phyloP scores from a whole-genome alignment of 192 early-diverging fungal species.

The Allomyces macrogynus region DNA sequence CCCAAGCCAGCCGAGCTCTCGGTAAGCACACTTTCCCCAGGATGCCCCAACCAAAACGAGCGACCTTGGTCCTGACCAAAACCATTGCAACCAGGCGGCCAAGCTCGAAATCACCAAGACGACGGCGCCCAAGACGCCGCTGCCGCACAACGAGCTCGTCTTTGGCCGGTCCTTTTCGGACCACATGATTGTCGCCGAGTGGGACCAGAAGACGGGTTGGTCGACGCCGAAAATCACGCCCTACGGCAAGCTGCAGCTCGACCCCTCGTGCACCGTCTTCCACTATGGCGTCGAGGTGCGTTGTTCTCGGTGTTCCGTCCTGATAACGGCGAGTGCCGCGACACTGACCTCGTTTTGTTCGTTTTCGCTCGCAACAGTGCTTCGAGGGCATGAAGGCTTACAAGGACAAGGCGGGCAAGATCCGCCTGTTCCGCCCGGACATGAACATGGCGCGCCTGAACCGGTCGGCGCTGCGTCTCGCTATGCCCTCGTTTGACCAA shows the following conservation, averaged over 20 bases:
- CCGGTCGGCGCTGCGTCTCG: constrained; percentile 51
- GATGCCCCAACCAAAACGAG: too few species aligned
- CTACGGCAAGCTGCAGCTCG: constrained; percentile 59
- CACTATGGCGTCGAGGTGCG: constrained; percentile 68
- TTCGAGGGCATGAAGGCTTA: constrained; percentile 90
- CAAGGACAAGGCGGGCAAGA: constrained; percentile 65
- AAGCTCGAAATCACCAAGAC: not conserved
- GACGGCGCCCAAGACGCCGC: not conserved
- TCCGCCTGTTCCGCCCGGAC: constrained; percentile 87
- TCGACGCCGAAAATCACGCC: constrained; percentile 62
- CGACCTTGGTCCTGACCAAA: too few species aligned
- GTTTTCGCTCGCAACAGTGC: constrained; percentile 17
- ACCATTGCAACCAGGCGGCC: not conserved
- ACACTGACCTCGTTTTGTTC: too few species aligned
- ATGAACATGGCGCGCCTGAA: constrained; percentile 90
- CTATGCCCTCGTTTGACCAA: constrained; percentile 63
- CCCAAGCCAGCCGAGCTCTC: too few species aligned
- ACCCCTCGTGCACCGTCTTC: constrained; percentile 73
- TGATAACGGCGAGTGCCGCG: too few species aligned
- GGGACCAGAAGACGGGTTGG: constrained; percentile 55
- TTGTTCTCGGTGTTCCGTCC: not conserved
- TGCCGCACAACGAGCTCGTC: constrained; percentile 29
- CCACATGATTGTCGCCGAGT: constrained; percentile 82
- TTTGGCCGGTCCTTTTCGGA: constrained; percentile 87
- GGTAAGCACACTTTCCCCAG: too few species aligned